Evolutionary conservation across 2,329 filamentous ascomycete genomes (phyloP).

Genomic region (Pseudocercospora fijiensis): DNA sequence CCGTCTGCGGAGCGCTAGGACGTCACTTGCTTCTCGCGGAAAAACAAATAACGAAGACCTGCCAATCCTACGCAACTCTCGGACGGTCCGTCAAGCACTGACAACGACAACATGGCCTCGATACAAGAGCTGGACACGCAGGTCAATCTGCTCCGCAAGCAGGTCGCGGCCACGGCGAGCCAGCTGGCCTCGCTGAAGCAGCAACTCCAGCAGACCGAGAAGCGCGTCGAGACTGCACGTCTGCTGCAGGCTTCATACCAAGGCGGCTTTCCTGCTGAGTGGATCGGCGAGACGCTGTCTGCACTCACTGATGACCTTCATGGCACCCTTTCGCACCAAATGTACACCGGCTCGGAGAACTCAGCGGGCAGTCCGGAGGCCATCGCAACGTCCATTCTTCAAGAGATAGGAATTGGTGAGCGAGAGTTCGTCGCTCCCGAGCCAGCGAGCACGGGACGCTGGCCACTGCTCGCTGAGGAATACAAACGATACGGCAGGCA

Average conservation of each 20-base stretch:
- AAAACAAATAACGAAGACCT: neutral
- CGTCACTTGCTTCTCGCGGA: neutral
- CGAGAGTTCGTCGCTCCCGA: constrained; percentile 23
- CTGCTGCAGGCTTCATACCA: constrained; percentile 35
- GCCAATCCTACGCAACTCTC: neutral
- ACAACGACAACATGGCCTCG: constrained; percentile 13
- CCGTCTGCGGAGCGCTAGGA: neutral
- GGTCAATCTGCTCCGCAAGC: constrained; percentile 43
- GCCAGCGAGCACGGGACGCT: constrained; percentile 42
- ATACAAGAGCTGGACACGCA: constrained; percentile 27
- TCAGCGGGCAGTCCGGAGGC: constrained; percentile 17
- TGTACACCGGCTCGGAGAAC: constrained; percentile 17
- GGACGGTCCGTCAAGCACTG: neutral
- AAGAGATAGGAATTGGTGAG: constrained; percentile 23
- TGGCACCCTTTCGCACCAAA: constrained; percentile 6
- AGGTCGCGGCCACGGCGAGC: constrained; percentile 45
- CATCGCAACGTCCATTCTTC: constrained; percentile 25
- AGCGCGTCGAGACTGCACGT: constrained; percentile 30
- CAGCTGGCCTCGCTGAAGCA: constrained; percentile 43
- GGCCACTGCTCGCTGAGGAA: constrained; percentile 70
- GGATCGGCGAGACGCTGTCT: constrained; percentile 45
- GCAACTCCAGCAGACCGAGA: constrained; percentile 46
- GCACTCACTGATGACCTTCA: constrained; percentile 32
- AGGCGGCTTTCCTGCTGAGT: constrained; percentile 45
- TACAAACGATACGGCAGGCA: constrained; percentile 87